These are phyloP conservation scores for Fusarium beomiforme DNA, from an alignment of 2,329 filamentous ascomycete species.

Conservation along the genomic window DNA sequence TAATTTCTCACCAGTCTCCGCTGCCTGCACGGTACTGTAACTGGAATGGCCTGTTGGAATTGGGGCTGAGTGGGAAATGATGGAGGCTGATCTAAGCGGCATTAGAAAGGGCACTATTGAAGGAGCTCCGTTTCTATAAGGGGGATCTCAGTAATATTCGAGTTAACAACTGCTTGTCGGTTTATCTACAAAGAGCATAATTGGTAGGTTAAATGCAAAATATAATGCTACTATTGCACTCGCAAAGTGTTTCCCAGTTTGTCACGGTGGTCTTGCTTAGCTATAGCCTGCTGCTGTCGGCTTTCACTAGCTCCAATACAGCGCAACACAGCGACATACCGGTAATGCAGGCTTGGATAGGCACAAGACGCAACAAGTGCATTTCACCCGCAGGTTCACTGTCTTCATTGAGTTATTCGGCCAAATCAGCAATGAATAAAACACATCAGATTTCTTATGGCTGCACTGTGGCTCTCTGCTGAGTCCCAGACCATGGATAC, in stretches of 20 bases:
- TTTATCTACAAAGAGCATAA: background rate
- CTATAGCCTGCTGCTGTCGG: background rate
- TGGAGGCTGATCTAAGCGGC: background rate
- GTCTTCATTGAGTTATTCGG: no score
- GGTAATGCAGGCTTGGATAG: background rate
- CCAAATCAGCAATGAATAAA: no score
- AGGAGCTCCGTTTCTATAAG: background rate
- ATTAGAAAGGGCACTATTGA: background rate
- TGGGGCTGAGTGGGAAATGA: background rate
- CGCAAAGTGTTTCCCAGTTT: no score
- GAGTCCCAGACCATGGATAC: no score
- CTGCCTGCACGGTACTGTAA: background rate
- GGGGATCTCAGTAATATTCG: background rate
- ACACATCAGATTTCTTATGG: no score
- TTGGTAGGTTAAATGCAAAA: no score
- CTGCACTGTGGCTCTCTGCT: no score
- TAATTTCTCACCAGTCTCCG: conserved; percentile 18
- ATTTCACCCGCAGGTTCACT: background rate
- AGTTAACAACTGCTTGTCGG: no score
- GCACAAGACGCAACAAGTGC: background rate
- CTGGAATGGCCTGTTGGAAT: background rate
- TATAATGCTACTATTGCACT: no score
- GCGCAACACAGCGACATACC: background rate
- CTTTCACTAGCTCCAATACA: background rate
- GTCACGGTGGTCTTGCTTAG: no score